Base-by-base conservation (phyloP, 1,284 basidiomycete species). In the Cronartium ribicola region DNA sequence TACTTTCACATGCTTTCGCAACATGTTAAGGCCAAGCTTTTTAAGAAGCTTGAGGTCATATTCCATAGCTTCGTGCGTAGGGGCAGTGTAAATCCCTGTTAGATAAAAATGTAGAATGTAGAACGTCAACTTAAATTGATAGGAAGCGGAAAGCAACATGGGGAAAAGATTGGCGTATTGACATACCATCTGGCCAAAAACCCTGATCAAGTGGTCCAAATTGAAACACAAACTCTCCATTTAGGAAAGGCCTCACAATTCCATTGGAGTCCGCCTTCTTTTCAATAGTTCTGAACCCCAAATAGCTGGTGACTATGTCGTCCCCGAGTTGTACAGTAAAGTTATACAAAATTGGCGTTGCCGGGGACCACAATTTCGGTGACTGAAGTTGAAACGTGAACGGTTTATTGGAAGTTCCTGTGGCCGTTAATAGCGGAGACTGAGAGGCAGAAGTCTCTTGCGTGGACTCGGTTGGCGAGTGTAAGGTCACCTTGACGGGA, bases 1-100 rank as follows among this genome's bases (percentile, higher is more conserved):
- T 2, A 76, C 55, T 66, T 76, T 76, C 22, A 76, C 72, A 36
- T 76, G 75, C 46, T 76, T 76, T 67, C 75, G n/a, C 10, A 76
- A 51, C 43, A 73, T 67, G 37, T 76, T 76, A 59, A 76, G 74
- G 11, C 75, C 75, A 36, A 76, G 39, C 39, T 66, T 39, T 44
- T 76, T 76, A 4, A 76, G 44, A 39, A 64, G 29, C 41, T 60
- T 46, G 17, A 76, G 37, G 48, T 76, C 75, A 57, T 62, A 76
- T 17, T 29, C 5, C 75, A 76, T 76, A 8, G 67, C 75, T 46
- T 76, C 64, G 39, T 55, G 46, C 17, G 75, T 66, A 14, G 75
- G 75, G 39, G 75, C 61, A 10, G 75, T 76, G 46, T 76, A 55
- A 17, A 76, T 61, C 17, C 68, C 68, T 70, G 14, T 3, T 6